phyloP scores from a whole-genome alignment of 805 yeast genomes.

The Myxozyma nipponensis region DNA sequence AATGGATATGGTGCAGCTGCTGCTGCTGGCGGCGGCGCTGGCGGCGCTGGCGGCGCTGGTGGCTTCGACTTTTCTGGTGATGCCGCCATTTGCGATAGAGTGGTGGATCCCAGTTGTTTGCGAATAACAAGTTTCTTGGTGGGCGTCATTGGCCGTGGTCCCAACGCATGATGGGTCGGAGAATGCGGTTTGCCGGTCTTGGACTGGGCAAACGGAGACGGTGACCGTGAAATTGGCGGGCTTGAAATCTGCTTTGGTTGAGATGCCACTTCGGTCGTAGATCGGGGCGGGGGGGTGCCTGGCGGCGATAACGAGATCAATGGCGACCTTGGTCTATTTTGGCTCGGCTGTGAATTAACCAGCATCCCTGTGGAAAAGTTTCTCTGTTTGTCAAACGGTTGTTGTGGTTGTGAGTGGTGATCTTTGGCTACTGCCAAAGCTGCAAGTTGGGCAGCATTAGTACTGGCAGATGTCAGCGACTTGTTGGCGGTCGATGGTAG shows the following conservation, averaged over 20 bases:
- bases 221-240: slow-evolving; percentile 8
- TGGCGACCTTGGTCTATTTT: neutral
- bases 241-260: neutral
- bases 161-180: neutral
- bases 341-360: neutral
- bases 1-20: neutral
- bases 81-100: neutral
- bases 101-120: neutral
- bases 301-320: slow-evolving; percentile 8
- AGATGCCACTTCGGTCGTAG: neutral
- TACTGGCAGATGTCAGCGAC: neutral
- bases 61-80: neutral
- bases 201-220: slow-evolving; percentile 4
- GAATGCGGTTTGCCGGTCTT: neutral
- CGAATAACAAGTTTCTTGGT: slow-evolving; percentile 1
- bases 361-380: slow-evolving; percentile 3
- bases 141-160: neutral
- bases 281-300: slow-evolving; percentile 3
- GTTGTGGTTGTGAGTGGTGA: too few species aligned
- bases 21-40: neutral
- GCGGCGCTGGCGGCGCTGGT: slow-evolving; percentile 3
- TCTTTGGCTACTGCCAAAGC: slow-evolving; percentile 2
- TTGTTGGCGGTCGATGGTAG: slow-evolving; percentile 4
- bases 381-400: neutral
- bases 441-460: neutral